These are phyloP conservation scores for Hypoxylon sp. DNA, from an alignment of 2,329 filamentous ascomycete genomes.

Conservation along the genomic window DNA sequence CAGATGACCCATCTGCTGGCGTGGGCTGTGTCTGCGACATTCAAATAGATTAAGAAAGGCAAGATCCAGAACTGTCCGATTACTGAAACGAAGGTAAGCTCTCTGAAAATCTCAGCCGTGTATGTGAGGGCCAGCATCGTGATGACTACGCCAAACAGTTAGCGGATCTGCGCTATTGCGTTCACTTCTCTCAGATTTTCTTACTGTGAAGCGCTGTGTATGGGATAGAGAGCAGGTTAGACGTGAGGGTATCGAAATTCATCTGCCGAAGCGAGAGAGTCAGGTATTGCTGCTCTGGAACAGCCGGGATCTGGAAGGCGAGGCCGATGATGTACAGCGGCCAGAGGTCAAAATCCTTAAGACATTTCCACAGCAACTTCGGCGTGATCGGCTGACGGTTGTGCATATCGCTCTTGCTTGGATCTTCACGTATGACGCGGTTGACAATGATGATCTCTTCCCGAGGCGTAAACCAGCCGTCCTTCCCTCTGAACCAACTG, in stretches of 20 bases:
- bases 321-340: conserved; percentile 66
- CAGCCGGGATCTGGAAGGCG: conserved; percentile 62
- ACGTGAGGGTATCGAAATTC: conserved; percentile 66
- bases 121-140: conserved; percentile 57
- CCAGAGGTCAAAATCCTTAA: conserved; percentile 71
- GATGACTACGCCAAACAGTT: conserved; percentile 48
- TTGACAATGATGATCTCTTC: conserved; percentile 72
- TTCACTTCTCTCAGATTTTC: conserved; percentile 6
- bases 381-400: conserved; percentile 68
- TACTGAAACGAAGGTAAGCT: conserved; percentile 64
- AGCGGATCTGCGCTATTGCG: neutral
- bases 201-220: conserved; percentile 55
- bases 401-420: conserved; percentile 69
- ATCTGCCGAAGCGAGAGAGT: conserved; percentile 66
- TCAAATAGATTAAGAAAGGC: conserved; percentile 69
- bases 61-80: conserved; percentile 72
- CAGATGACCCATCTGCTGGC: conserved; percentile 61
- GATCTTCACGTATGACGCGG: conserved; percentile 67
- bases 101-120: conserved; percentile 61
- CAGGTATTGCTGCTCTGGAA: conserved; percentile 63
- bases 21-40: conserved; percentile 57
- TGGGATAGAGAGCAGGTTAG: conserved; percentile 68
- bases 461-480: conserved; percentile 69
- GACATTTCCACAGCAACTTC: conserved; percentile 61
- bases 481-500: conserved; percentile 62